These are phyloP conservation scores for Vigna hirtella DNA, from an alignment of 306 rosid genomes.

Conservation along the genomic window DNA sequence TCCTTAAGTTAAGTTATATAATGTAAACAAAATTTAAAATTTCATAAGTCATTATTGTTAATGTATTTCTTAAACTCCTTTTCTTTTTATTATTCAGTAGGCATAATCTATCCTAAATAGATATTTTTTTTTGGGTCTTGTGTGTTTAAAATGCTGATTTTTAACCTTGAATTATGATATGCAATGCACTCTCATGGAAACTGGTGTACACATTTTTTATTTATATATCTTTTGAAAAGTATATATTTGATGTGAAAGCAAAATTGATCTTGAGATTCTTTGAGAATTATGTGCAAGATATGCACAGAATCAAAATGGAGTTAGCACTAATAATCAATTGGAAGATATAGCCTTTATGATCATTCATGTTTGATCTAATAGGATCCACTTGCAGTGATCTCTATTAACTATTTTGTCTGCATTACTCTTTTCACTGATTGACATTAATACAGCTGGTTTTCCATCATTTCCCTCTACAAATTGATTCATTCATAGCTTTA, in stretches of 20 bases:
- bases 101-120: no score
- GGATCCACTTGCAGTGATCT: constrained; percentile 38
- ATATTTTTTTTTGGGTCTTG: no score
- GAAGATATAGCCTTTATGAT: constrained; percentile 38
- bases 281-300: not conserved
- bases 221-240: not conserved
- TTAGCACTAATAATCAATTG: not conserved
- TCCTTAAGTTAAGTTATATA: no score
- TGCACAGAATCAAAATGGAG: not conserved
- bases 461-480: constrained; percentile 43
- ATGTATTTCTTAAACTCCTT: no score
- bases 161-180: no score
- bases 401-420: constrained; percentile 36
- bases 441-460: constrained; percentile 52
- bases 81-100: no score
- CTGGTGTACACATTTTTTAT: not conserved
- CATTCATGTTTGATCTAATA: constrained; percentile 24
- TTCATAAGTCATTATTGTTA: no score
- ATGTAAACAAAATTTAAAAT: no score
- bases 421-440: constrained; percentile 50
- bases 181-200: not conserved
- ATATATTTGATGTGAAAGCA: constrained; percentile 10
- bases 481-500: constrained; percentile 40
- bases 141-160: no score
- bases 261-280: constrained; percentile 1